Base-by-base conservation (phyloP, 1,139 yeast species). In the Sugiyamaella castrensis region DNA sequence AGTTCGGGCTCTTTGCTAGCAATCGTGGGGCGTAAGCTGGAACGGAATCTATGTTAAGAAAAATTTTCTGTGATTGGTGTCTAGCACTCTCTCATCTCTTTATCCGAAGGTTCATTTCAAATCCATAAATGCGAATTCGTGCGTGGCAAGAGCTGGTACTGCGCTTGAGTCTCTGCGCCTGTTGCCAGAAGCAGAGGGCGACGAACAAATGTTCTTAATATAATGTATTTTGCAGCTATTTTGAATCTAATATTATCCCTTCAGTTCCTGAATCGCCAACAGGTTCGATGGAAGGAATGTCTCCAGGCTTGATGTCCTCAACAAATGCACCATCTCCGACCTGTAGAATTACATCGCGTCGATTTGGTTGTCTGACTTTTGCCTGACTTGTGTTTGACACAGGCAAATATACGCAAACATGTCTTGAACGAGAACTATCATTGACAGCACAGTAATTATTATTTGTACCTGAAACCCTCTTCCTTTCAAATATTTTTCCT, bases 1-100 rank as follows among this genome's bases (percentile, higher is more conserved):
- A 56, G 62, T 2, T 59, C 71, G 1, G 80, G 76, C 2, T 66
- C 72, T 1, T 62, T 74, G 13, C 41, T 74, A 31, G 77, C 79
- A 32, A 58, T 74, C 5, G 66, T 72, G 43, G 71, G 71, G 43
- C n/a, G n/a, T n/a, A n/a, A n/a, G n/a, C n/a, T n/a, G n/a, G n/a
- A n/a, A n/a, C n/a, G n/a, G n/a, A n/a, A n/a, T n/a, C n/a, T n/a
- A n/a, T n/a, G n/a, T n/a, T n/a, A n/a, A n/a, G n/a, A n/a, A n/a
- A n/a, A n/a, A n/a, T n/a, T n/a, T n/a, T n/a, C n/a, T n/a, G n/a
- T n/a, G n/a, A n/a, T n/a, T n/a, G n/a, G n/a, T n/a, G n/a, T n/a
- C n/a, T n/a, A n/a, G n/a, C n/a, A n/a, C n/a, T n/a, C n/a, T n/a
- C n/a, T n/a, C n/a, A n/a, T n/a, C n/a, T n/a, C n/a, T n/a, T n/a